These are phyloP conservation scores for Candida anglica DNA, from an alignment of 805 yeast species.

Conservation along the genomic window DNA sequence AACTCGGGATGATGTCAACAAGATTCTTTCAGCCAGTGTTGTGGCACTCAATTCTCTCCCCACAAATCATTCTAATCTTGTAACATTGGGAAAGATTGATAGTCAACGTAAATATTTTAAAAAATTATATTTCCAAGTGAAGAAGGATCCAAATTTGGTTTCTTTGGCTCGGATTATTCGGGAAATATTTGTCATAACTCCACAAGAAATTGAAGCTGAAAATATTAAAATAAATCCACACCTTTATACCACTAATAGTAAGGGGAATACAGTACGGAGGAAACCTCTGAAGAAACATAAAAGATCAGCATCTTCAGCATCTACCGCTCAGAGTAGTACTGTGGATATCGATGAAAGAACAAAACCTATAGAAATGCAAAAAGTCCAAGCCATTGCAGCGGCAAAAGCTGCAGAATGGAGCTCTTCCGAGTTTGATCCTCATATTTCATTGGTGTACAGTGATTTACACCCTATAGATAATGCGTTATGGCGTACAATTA, in stretches of 20 bases:
- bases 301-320: conserved; percentile 4
- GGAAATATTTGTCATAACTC: conserved; percentile 51
- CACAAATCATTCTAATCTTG: conserved; percentile 34
- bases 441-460: conserved; percentile 67
- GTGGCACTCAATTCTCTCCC: conserved; percentile 50
- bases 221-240: conserved; percentile 34
- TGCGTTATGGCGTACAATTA: conserved; percentile 60
- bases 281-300: conserved; percentile 18
- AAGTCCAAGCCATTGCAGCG: conserved; percentile 41
- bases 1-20: conserved; percentile 53
- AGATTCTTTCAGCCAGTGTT: conserved; percentile 52
- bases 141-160: conserved; percentile 41
- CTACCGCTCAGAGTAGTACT: background rate
- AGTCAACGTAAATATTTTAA: conserved; percentile 50
- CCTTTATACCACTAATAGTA: conserved; percentile 29
- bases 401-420: conserved; percentile 53
- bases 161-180: conserved; percentile 54
- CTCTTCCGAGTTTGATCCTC: conserved; percentile 59
- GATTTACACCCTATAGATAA: conserved; percentile 61
- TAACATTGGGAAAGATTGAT: conserved; percentile 38
- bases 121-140: conserved; percentile 49
- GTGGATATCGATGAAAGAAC: conserved; percentile 3
- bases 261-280: conserved; percentile 26
- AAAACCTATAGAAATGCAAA: conserved; percentile 23
- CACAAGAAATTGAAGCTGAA: conserved; percentile 34